Base-by-base conservation (phyloP, 2,329 filamentous ascomycete species). In the Aspergillus tamarii region DNA sequence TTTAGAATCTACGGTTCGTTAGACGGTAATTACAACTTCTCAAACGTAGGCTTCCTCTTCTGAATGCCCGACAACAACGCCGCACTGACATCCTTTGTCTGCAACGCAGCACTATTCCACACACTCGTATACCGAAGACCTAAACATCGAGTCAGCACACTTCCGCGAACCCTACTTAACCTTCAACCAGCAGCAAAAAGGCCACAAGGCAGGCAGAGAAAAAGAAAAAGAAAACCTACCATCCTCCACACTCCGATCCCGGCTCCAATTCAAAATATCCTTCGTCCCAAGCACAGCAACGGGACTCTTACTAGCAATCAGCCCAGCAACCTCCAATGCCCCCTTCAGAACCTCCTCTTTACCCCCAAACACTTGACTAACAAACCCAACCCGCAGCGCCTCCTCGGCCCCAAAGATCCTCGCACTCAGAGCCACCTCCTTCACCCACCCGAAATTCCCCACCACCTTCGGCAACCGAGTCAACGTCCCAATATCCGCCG, bases 241-340 rank as follows among this genome's bases (percentile, higher is more conserved):
- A 70, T 96, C 93, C 53, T 86, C 87, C 32, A 96, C 87, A 2
- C 85, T 84, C 76, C 93, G 88, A 77, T 96, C 94, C 71, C 92
- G 85, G 39, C 89, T 91, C 74, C 90, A 92, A 77, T 95, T 93
- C 74, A 97, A 75, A 66, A 96, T 79, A 80, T 95, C 91, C 82
- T 97, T 97, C 10, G 93, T 96, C 7, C 91, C 90, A 81, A 93
- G 88, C 67, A 94, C 91, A 1, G 93, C 93, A 26, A 98, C 89
- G 0, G 94, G 94, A 73, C 91, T 95, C 85, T 97, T 97, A 21
- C 77, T 82, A 32, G 91, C 91, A 63, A 97, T 86, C 72, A 88
- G 71, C 12, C 73, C 78, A 0, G 90, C 92, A 72, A 91, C 73
- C 66, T 87, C 83, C 64, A 94, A 55, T 0, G 85, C 93, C 43